A percentile compares a stretch with the other conserved stretches of the same genome.
Conservation (phyloP, 2,329 filamentous ascomycete genomes). For the Akanthomyces lecanii region DNA sequence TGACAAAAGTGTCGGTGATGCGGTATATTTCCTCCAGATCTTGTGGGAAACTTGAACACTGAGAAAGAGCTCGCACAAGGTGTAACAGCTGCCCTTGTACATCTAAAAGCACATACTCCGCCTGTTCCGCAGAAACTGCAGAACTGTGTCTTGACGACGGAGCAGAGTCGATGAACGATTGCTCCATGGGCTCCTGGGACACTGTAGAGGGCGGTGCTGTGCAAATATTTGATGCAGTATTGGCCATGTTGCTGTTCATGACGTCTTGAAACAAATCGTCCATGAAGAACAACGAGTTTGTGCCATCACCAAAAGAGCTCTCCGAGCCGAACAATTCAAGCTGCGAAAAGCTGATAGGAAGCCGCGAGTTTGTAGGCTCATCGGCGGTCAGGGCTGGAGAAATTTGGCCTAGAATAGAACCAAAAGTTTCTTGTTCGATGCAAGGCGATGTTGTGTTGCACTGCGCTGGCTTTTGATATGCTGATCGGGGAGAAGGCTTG, state of each 20-base stretch:
- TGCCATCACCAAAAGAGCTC: background rate
- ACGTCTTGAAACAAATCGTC: constrained; percentile 8
- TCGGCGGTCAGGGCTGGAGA: constrained; percentile 3
- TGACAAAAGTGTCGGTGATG: constrained; percentile 8
- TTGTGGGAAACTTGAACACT: background rate
- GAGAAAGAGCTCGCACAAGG: background rate
- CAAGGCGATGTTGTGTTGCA: background rate
- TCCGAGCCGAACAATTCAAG: background rate
- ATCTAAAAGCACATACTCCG: background rate
- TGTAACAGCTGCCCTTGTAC: background rate
- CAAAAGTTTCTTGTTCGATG: background rate
- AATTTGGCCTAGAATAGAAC: background rate
- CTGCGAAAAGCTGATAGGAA: background rate
- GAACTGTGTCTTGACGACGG: background rate
- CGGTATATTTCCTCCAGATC: constrained; percentile 15
- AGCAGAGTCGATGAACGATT: background rate
- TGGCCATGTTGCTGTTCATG: background rate
- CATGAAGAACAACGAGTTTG: constrained; percentile 2
- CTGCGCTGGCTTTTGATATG: background rate
- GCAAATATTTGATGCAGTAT: background rate
- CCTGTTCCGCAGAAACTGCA: background rate
- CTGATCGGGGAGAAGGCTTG: background rate
- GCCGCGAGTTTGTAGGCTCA: background rate
- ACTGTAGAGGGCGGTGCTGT: background rate
- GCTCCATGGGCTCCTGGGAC: background rate